Evolutionary conservation across 352 stramenopile genomes (phyloP), one percentile per base, ranked within the genome.

Genomic region (Poterioochromonas sp.): DNA sequence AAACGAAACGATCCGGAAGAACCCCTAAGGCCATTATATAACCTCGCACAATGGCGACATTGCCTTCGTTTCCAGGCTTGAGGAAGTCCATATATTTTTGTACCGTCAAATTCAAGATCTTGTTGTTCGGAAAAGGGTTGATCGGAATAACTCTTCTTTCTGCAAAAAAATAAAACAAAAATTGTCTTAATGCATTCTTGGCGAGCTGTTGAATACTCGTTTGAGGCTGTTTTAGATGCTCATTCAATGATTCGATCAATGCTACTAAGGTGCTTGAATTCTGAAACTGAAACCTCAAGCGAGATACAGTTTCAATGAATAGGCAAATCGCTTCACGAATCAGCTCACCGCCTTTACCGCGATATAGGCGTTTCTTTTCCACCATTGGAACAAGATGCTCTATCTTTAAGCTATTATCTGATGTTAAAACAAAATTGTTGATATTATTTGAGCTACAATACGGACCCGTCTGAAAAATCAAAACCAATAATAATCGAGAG

Each of bases 291-390:
- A 91, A 76, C 41, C 79, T 54, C 1, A 87, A 79, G 12, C 87
- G 53, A 2, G 86, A 86, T n/a, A 97, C 89, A 47, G 90, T 92
- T 85, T 97, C 88, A 82, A 98, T 96, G 73, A 98, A 83, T 76
- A 91, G 83, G 82, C 94, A 99, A 58, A 95, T 89, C 40, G 94
- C 94, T 20, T 80, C 80, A 47, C 94, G 90, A 79, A 99, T 97
- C 44, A 97, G 90, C 80, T 99, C 94, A 26, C 95, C 94, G 51
- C 95, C 95, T 20, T 92, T 89, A 12, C 95, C 95, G 77, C 94
- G 89, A 82, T 98, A 99, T 5, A 98, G 82, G 8, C 94, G 87
- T 5, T 86, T 84, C 80, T 97, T 97, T 78, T 99, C 95, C 71
- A 98, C 88, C 35, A 89, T 88, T 54, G 85, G 82, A 8, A 94